Percentiles rank a stretch among this genome's conserved stretches.
Conservation (phyloP, 148 eudicot species). For the Vaccinium corymbosum region DNA sequence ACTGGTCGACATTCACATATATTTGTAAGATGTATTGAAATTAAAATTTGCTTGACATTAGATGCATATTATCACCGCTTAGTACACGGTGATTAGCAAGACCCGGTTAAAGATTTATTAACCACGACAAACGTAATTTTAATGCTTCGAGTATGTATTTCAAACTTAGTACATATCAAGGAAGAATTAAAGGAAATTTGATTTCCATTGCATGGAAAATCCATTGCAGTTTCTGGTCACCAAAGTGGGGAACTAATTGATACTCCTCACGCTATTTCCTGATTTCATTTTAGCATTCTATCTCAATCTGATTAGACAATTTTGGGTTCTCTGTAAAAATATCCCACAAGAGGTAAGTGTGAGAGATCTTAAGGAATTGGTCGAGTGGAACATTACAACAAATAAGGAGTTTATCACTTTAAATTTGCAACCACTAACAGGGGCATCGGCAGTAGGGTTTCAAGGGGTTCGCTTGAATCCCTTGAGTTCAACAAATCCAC, state of each 20-base stretch:
- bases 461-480: too few relatives aligned
- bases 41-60: too few relatives aligned
- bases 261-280: neutral
- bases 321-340: neutral
- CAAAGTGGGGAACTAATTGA: neutral
- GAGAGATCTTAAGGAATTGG: neutral
- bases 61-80: too few relatives aligned
- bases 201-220: neutral
- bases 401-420: neutral
- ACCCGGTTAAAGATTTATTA: neutral
- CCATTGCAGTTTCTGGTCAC: neutral
- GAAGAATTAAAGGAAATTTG: slow-evolving; percentile 4
- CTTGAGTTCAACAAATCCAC: too few relatives aligned
- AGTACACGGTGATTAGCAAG: too few relatives aligned
- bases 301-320: neutral
- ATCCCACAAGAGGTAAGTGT: neutral
- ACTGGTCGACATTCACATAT: too few relatives aligned
- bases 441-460: too few relatives aligned
- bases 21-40: too few relatives aligned
- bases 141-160: neutral
- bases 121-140: neutral
- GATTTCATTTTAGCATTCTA: neutral
- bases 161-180: neutral
- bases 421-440: neutral
- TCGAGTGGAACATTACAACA: neutral